These are phyloP conservation scores for Fagopyrum tataricum DNA, from an alignment of 148 eudicot genomes.

Conservation along the genomic window DNA sequence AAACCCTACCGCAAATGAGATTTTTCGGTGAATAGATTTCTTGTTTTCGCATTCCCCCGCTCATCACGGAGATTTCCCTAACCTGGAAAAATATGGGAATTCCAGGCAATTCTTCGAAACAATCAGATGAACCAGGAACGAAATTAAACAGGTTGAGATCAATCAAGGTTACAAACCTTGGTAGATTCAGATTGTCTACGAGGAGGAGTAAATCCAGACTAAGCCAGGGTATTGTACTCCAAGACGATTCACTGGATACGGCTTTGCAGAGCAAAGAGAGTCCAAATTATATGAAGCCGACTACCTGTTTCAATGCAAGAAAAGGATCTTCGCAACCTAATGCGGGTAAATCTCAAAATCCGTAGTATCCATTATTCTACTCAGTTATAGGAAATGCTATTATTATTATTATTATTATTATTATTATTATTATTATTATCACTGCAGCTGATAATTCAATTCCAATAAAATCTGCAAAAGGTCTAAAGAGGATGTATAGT, in stretches of 20 bases:
- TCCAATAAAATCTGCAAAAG: conserved; percentile 17
- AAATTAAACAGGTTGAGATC: conserved; percentile 51
- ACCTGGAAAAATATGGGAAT: background rate
- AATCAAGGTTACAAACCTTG: conserved; percentile 44
- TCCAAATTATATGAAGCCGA: conserved; percentile 35
- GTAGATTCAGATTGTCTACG: conserved; percentile 32
- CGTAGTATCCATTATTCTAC: too few species aligned
- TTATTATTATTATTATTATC: background rate
- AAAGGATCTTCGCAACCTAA: conserved; percentile 28
- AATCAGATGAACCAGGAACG: conserved; percentile 29
- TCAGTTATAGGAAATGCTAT: background rate
- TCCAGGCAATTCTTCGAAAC: background rate
- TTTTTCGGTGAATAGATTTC: background rate
- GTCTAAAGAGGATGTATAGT: conserved; percentile 26
- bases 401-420: background rate
- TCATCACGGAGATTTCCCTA: conserved; percentile 1
- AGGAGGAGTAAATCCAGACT: conserved; percentile 27
- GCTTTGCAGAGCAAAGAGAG: background rate
- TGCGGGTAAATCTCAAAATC: conserved; percentile 11
- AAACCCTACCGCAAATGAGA: background rate
- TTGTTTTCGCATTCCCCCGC: conserved; percentile 3
- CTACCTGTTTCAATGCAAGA: conserved; percentile 39
- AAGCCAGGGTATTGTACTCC: conserved; percentile 2
- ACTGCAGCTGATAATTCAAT: conserved; percentile 16
- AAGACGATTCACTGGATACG: conserved; percentile 21